Base-by-base conservation (phyloP, 768 basidiomycete species). In the Auriscalpium vulgare region DNA sequence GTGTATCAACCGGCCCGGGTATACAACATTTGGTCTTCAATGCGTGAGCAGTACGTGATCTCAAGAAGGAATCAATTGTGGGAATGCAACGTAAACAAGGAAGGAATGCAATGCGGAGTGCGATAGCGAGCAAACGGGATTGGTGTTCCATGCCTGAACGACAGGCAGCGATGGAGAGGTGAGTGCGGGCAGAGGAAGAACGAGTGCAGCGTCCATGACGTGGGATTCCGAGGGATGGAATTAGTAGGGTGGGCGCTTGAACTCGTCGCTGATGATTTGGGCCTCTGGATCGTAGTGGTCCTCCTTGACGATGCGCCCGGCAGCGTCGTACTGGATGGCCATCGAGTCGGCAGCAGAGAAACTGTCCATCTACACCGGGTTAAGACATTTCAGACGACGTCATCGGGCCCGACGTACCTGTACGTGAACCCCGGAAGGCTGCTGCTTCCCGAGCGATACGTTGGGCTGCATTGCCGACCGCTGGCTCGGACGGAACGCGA, bases 261-360 rank as follows among this genome's bases (percentile, higher is more conserved):
- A 84, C 59, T 87, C 85, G 54, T 77, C 72, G 63, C 69, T 78
- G 63, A 80, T 80, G 51, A 68, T 71, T 55, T 83, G 82, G 16
- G 80, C 75, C 67, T 87, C 85, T 9, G 78, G 73, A 65, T 87
- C 85, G 57, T 75, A 79, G 19, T 67, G 67, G 50, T 78, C 77
- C 17, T 40, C 61, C 57, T 74, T 75, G 37, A 74, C 63, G n/a
- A 63, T 55, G 37, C 77, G 75, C 40, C 85, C 85, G n/a, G 76
- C 63, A 0, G 75, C 79, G 60, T 85, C 83, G 62, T 83, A 87
- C 51, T 77, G 78, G 36, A 72, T 54, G 50, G 73, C 77, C 29
- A 29, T 29, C 29, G 29, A 21, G 1, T 73, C 70, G 10, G 54
- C 45, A 38, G 62, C 60, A 4, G 68, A 54, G 51, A 53, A 60